Conservation (phyloP, 495 filamentous ascomycete genomes). For the Extremus antarcticus region DNA sequence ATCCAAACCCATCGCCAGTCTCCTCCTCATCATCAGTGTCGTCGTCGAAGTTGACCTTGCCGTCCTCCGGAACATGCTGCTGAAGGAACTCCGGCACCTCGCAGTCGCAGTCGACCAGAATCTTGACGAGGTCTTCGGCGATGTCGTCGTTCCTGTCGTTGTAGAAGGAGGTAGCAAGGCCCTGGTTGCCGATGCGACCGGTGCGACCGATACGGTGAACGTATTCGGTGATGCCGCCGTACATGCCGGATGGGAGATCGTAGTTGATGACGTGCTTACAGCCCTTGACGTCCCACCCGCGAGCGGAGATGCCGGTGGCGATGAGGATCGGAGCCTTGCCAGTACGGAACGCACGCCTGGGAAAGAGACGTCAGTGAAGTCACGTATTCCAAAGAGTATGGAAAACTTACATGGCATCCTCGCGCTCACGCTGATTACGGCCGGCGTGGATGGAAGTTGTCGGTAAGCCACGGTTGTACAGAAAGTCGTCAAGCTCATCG, state of each 20-base stretch:
- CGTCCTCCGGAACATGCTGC: conserved; percentile 45
- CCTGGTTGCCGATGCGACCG: conserved; percentile 81
- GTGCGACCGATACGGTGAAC: conserved; percentile 93
- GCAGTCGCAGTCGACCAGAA: conserved; percentile 69
- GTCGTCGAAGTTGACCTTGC: conserved; percentile 20
- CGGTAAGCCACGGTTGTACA: conserved; percentile 69
- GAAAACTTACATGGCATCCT: conserved; percentile 76
- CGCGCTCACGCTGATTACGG: conserved; percentile 83
- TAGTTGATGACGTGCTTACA: conserved; percentile 90
- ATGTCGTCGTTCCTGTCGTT: conserved; percentile 51
- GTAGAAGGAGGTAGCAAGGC: conserved; percentile 83
- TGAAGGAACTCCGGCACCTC: conserved; percentile 72
- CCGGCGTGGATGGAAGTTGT: conserved; percentile 77
- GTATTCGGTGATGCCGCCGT: conserved; percentile 91
- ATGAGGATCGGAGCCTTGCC: conserved; percentile 69
- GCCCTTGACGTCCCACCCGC: conserved; percentile 72
- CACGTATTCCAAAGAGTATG: neutral
- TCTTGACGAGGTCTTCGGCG: conserved; percentile 51
- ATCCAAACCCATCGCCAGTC: neutral
- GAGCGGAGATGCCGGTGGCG: conserved; percentile 72
- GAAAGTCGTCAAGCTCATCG: conserved; percentile 75
- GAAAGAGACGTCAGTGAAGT: neutral
- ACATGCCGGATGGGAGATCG: conserved; percentile 55
- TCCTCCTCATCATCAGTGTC: conserved; percentile 17
- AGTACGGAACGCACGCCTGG: conserved; percentile 64